Percentiles rank a stretch among this genome's conserved stretches.
phyloP scores from a whole-genome alignment of 352 stramenopile species.

The Phytophthora pisi region DNA sequence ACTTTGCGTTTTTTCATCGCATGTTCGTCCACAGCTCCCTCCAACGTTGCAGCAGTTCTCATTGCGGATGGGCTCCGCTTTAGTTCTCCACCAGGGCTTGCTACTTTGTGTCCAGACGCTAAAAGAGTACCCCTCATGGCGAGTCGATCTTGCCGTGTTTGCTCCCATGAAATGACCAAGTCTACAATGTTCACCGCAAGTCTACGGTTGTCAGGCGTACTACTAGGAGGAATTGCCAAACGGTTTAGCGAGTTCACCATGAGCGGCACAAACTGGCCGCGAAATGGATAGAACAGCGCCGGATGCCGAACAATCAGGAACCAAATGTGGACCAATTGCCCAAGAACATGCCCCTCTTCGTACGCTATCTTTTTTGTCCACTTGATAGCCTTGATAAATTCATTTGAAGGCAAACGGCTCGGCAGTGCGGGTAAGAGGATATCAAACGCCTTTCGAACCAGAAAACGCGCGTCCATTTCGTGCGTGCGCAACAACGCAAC shows the following conservation, averaged over 20 bases:
- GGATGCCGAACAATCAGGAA: slow-evolving; percentile 96
- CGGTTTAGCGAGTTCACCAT: slow-evolving; percentile 97
- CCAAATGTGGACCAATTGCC: slow-evolving; percentile 98
- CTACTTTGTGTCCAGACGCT: slow-evolving; percentile 8
- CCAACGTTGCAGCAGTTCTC: slow-evolving; percentile 16
- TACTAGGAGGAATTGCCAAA: slow-evolving; percentile 95
- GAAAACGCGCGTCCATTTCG: slow-evolving; percentile 94
- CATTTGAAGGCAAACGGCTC: slow-evolving; percentile 86
- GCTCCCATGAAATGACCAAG: slow-evolving; percentile 96
- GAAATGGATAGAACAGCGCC: slow-evolving; percentile 93
- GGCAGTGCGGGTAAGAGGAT: slow-evolving; percentile 95
- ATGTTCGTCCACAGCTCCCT: slow-evolving; percentile 24
- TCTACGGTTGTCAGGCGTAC: slow-evolving; percentile 91
- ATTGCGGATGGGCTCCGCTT: slow-evolving; percentile 42
- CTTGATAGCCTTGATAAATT: slow-evolving; percentile 97
- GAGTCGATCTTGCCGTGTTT: slow-evolving; percentile 80
- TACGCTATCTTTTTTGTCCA: slow-evolving; percentile 98
- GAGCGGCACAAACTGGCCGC: slow-evolving; percentile 93
- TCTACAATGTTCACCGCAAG: slow-evolving; percentile 96
- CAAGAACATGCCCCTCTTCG: slow-evolving; percentile 96
- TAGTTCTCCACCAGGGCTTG: slow-evolving; percentile 33
- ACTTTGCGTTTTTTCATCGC: slow-evolving; percentile 60
- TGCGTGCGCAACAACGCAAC: slow-evolving; percentile 94
- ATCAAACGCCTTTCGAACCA: slow-evolving; percentile 95
- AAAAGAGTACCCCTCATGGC: slow-evolving; percentile 24